Percentiles rank a stretch among this genome's conserved stretches.
phyloP scores from a whole-genome alignment of 2,329 filamentous ascomycete genomes.

The Stachybotrys echinatus region DNA sequence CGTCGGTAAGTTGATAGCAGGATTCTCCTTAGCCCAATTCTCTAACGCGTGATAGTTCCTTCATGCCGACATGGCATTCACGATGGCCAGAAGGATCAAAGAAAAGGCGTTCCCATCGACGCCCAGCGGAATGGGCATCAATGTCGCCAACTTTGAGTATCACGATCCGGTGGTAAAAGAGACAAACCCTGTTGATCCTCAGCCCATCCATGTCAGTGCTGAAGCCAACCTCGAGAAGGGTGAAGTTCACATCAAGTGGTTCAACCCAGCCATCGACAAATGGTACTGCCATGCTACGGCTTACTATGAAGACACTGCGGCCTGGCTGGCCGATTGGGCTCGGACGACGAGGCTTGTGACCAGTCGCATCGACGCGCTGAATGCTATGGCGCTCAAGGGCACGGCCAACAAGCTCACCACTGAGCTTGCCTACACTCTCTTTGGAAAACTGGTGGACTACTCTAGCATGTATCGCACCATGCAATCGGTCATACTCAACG shows the following conservation, averaged over 20 bases:
- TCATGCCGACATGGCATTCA: constrained; percentile 59
- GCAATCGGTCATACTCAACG: constrained; percentile 47
- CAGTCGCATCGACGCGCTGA: constrained; percentile 51
- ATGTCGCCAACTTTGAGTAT: constrained; percentile 63
- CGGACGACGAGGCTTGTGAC: constrained; percentile 61
- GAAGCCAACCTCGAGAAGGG: too few species aligned
- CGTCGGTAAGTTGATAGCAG: constrained; percentile 30
- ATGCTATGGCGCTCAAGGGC: constrained; percentile 13
- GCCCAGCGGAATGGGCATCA: constrained; percentile 50
- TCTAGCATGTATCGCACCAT: constrained; percentile 48
- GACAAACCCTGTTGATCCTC: constrained; percentile 19
- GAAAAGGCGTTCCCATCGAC: constrained; percentile 53
- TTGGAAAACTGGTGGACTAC: constrained; percentile 50
- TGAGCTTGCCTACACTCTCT: constrained; percentile 56
- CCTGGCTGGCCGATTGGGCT: constrained; percentile 51
- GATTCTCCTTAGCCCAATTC: too few species aligned
- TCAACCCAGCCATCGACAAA: constrained; percentile 3
- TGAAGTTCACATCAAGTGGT: too few species aligned
- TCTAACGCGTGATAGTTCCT: constrained; percentile 5
- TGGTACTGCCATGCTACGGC: constrained; percentile 9
- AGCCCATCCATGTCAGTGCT: constrained; percentile 24
- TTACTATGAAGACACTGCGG: constrained; percentile 43
- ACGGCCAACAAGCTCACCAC: constrained; percentile 6
- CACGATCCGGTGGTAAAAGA: too few species aligned
- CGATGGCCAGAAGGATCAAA: constrained; percentile 58